phyloP scores from a whole-genome alignment of 2,329 filamentous ascomycete genomes.

The Sclerotinia glacialis region DNA sequence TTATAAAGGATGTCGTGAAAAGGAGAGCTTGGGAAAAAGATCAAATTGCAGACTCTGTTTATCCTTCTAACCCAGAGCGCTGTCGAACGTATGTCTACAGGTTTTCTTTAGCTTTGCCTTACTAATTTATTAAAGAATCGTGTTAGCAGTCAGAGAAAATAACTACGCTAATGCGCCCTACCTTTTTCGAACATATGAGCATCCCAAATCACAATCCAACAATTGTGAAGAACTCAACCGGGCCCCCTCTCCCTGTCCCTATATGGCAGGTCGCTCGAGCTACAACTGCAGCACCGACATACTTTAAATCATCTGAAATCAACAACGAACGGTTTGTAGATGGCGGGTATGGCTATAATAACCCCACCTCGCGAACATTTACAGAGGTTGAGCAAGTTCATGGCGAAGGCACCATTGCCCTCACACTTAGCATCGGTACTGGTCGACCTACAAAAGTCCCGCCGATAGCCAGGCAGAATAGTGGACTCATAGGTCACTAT shows the following conservation, averaged over 20 bases:
- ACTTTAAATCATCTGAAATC: conserved; percentile 44
- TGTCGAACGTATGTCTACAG: neutral
- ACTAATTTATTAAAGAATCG: neutral
- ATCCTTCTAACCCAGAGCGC: neutral
- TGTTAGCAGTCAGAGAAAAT: neutral
- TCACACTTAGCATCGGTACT: conserved; percentile 11
- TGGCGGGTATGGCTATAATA: conserved; percentile 31
- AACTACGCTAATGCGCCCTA: neutral
- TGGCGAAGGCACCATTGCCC: neutral
- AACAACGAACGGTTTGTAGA: conserved; percentile 42
- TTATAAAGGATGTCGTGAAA: conserved; percentile 17
- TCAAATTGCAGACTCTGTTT: neutral
- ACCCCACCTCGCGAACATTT: neutral
- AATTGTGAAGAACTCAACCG: neutral
- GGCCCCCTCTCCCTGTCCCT: neutral
- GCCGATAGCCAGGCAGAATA: neutral
- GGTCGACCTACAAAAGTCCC: neutral
- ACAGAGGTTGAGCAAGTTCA: conserved; percentile 7
- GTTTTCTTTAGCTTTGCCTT: neutral
- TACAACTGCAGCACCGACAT: conserved; percentile 44
- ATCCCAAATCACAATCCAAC: neutral
- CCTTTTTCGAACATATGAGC: conserved; percentile 7
- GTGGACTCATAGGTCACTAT: neutral
- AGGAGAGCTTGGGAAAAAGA: neutral
- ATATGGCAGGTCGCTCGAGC: conserved; percentile 28